Evolutionary conservation across 306 rosid species (phyloP).

Genomic region (Mucuna pruriens): DNA sequence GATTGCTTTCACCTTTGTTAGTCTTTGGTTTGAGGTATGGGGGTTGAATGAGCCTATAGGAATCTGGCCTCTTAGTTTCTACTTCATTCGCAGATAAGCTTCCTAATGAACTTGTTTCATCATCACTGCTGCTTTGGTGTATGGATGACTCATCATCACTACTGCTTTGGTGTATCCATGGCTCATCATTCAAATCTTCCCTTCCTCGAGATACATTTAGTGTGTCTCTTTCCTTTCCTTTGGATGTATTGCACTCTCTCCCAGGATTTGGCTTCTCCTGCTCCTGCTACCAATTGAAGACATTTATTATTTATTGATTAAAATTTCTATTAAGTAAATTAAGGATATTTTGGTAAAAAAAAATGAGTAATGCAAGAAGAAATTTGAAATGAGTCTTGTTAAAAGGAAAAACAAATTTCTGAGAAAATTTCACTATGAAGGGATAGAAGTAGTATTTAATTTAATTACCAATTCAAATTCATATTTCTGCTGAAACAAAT

Average conservation of each 20-base stretch:
- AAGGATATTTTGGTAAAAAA: no score
- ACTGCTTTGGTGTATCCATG: slow-evolving; percentile 41
- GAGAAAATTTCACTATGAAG: no score
- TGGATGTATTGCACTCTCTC: not conserved
- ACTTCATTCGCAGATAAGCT: slow-evolving; percentile 60
- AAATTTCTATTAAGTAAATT: no score
- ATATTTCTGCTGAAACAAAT: not conserved
- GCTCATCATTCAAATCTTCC: slow-evolving; percentile 31
- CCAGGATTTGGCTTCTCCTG: slow-evolving; percentile 44
- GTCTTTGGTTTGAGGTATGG: slow-evolving; percentile 68
- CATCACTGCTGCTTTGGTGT: slow-evolving; percentile 48
- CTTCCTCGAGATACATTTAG: slow-evolving; percentile 17
- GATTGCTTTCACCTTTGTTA: slow-evolving; percentile 33
- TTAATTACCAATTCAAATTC: slow-evolving; percentile 1
- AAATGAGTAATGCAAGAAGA: no score
- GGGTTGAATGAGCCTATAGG: slow-evolving; percentile 52
- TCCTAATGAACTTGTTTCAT: slow-evolving; percentile 60
- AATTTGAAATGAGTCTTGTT: no score
- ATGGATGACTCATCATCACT: slow-evolving; percentile 66
- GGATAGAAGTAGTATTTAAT: no score
- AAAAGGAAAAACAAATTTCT: no score
- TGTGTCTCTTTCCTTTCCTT: slow-evolving; percentile 30
- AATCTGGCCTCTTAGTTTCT: slow-evolving; percentile 49
- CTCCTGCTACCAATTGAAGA: no score
- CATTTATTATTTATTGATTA: no score